Evolutionary conservation across 495 filamentous ascomycete genomes (phyloP).

Genomic region (Penicillium daleae): DNA sequence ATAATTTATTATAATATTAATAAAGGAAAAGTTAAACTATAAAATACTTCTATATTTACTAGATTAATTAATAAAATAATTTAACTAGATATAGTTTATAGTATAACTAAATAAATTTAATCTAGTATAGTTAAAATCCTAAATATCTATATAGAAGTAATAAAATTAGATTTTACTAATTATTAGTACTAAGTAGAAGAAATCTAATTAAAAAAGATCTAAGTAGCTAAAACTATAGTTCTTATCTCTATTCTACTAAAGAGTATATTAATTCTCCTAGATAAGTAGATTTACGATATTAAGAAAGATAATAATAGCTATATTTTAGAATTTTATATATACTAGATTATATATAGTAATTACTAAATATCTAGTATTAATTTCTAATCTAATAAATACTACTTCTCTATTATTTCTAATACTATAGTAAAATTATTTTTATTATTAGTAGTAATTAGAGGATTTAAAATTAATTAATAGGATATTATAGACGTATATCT

Average conservation of each 20-base stretch:
- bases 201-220: not conserved
- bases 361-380: not conserved
- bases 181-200: not conserved
- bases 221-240: not conserved
- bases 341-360: not conserved
- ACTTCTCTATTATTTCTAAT: not conserved
- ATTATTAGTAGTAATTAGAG: not conserved
- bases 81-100: not conserved
- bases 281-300: not conserved
- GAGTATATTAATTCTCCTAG: not conserved
- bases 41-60: too few relatives aligned
- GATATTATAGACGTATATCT: not conserved
- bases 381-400: not conserved
- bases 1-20: too few relatives aligned
- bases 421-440: not conserved
- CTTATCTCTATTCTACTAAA: not conserved
- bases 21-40: not conserved
- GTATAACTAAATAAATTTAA: not conserved
- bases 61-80: too few relatives aligned
- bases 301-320: not conserved
- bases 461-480: not conserved
- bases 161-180: not conserved
- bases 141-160: not conserved
- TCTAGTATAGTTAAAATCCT: not conserved
- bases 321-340: not conserved